These are phyloP conservation scores for Cutaneotrichosporon sp. DNA, from an alignment of 1,284 basidiomycete species.

Conservation along the genomic window DNA sequence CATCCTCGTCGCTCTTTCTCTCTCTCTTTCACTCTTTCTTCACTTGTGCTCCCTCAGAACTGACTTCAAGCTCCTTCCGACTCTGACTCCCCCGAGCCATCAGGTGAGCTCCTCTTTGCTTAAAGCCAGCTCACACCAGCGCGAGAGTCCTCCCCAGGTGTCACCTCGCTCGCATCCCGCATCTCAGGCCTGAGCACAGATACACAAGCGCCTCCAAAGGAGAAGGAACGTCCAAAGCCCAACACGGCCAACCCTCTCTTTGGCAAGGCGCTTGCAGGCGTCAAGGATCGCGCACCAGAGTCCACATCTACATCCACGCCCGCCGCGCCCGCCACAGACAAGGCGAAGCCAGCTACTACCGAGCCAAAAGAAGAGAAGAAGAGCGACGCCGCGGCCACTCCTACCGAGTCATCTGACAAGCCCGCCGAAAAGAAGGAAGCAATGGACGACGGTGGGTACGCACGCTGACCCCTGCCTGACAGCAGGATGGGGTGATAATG, in stretches of 20 bases:
- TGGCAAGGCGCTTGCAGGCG: slow-evolving; percentile 38
- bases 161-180: slow-evolving; percentile 33
- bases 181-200: slow-evolving; percentile 39
- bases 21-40: background rate
- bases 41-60: background rate
- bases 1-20: background rate
- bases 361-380: too few species aligned
- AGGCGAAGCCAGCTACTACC: background rate
- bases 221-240: slow-evolving; percentile 23
- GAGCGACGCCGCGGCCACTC: background rate
- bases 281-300: slow-evolving; percentile 22
- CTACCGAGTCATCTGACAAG: background rate
- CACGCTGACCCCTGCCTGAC: background rate
- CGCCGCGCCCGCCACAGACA: background rate
- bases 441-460: slow-evolving; percentile 15
- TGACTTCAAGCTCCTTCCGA: background rate
- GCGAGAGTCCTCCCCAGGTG: slow-evolving; percentile 22
- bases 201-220: slow-evolving; percentile 4
- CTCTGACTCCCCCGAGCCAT: background rate
- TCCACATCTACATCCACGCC: slow-evolving; percentile 1
- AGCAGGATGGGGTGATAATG: slow-evolving; percentile 4
- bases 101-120: background rate
- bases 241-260: slow-evolving; percentile 32
- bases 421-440: slow-evolving; percentile 3
- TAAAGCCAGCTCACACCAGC: slow-evolving; percentile 7